A percentile compares a stretch with the other conserved stretches of the same genome.
These are phyloP conservation scores for Meripilus lineatus DNA, from an alignment of 1,284 basidiomycete genomes.

Conservation along the genomic window DNA sequence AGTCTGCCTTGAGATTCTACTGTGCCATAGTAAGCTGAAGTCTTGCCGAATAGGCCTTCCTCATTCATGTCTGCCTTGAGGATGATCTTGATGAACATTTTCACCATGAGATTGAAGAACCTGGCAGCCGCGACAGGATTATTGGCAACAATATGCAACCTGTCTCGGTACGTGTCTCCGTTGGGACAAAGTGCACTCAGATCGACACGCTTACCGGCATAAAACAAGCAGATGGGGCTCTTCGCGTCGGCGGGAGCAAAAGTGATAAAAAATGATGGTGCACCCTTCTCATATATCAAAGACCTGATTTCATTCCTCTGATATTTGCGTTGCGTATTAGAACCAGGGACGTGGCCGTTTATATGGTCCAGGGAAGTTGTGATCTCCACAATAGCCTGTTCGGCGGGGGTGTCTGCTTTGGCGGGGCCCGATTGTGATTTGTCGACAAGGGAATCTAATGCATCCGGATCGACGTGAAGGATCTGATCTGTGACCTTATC, in stretches of 20 bases:
- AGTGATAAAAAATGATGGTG: no score
- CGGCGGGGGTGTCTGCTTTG: constrained; percentile 23
- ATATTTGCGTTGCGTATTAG: constrained; percentile 25
- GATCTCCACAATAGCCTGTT: constrained; percentile 30
- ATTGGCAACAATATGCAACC: constrained; percentile 17
- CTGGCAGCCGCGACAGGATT: constrained; percentile 26
- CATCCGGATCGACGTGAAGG: constrained; percentile 16
- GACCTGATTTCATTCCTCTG: constrained; percentile 34
- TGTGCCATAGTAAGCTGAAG: constrained; percentile 28
- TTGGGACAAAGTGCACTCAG: constrained; percentile 10
- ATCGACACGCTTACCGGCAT: background rate
- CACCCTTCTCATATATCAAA: constrained; percentile 24
- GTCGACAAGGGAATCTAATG: constrained; percentile 19
- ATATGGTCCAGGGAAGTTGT: constrained; percentile 31
- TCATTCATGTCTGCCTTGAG: constrained; percentile 17
- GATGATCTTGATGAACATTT: constrained; percentile 27
- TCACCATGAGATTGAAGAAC: constrained; percentile 12
- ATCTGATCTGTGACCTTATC: constrained; percentile 22
- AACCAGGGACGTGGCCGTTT: constrained; percentile 26
- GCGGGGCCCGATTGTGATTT: constrained; percentile 18
- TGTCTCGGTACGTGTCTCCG: constrained; percentile 7
- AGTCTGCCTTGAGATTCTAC: constrained; percentile 31
- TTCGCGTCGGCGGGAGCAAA: background rate
- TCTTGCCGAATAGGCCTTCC: constrained; percentile 27
- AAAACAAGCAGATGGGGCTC: background rate